Percentiles rank a stretch among this genome's conserved stretches.
phyloP scores from a whole-genome alignment of 495 filamentous ascomycete genomes.

The Lophiotrema nucula region DNA sequence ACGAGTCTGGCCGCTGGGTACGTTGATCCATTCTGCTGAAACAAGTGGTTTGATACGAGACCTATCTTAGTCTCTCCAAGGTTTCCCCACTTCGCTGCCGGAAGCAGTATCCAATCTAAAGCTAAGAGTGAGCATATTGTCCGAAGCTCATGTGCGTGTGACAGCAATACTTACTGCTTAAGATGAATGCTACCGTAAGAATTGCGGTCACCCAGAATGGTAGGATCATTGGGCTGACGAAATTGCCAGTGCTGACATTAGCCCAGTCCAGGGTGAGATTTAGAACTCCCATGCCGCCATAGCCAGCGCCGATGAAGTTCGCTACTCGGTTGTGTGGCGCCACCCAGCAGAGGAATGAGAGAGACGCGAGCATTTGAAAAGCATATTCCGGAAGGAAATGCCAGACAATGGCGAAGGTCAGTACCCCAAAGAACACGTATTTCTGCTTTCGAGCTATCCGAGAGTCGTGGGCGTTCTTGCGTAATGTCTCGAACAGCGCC shows the following conservation, averaged over 20 bases:
- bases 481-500: constrained; percentile 55
- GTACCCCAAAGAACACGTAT: constrained; percentile 53
- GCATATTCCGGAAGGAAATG: constrained; percentile 60
- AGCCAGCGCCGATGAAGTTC: constrained; percentile 58
- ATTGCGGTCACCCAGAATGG: constrained; percentile 58
- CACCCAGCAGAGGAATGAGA: constrained; percentile 63
- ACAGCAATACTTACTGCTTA: too few relatives aligned
- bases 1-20: constrained; percentile 52
- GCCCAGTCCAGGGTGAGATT: constrained; percentile 59
- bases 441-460: constrained; percentile 51
- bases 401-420: constrained; percentile 54
- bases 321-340: constrained; percentile 54
- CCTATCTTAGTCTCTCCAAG: constrained; percentile 51
- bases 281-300: constrained; percentile 59
- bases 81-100: constrained; percentile 55
- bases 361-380: constrained; percentile 56
- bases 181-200: constrained; percentile 52
- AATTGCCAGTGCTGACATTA: constrained; percentile 48
- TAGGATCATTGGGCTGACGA: constrained; percentile 52
- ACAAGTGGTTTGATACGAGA: constrained; percentile 56
- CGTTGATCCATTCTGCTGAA: constrained; percentile 49
- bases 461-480: constrained; percentile 44
- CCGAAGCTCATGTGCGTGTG: too few relatives aligned
- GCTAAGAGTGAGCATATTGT: too few relatives aligned
- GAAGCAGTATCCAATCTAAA: constrained; percentile 57